Conservation (phyloP, 495 filamentous ascomycete species). For the Penicillium soppii region DNA sequence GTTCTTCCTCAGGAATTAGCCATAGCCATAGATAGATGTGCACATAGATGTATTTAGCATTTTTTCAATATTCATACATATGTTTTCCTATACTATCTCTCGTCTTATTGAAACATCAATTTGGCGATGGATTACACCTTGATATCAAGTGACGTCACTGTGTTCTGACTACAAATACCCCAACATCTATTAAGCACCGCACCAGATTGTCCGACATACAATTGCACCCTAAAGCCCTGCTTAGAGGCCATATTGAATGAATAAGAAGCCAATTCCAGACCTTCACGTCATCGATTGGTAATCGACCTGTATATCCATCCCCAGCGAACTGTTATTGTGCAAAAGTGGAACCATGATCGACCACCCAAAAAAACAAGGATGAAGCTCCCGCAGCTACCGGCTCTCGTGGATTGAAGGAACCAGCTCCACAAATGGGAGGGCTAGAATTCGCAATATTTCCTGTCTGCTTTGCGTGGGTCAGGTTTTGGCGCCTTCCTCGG, state of each 20-base stretch:
- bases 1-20: background rate
- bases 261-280: background rate
- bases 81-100: too few relatives aligned
- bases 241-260: background rate
- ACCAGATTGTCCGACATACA: too few relatives aligned
- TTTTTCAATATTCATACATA: too few relatives aligned
- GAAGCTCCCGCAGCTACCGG: background rate
- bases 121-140: background rate
- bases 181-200: too few relatives aligned
- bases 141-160: conserved; percentile 16
- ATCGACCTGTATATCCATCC: background rate
- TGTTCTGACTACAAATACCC: too few relatives aligned
- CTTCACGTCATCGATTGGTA: conserved; percentile 5
- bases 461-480: background rate
- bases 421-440: conserved; percentile 2
- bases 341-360: conserved; percentile 1
- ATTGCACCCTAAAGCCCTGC: background rate
- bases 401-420: background rate
- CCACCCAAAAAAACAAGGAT: background rate
- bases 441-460: conserved; percentile 7
- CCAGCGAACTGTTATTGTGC: background rate
- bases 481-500: conserved; percentile 4
- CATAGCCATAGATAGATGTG: conserved; percentile 4
- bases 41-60: conserved; percentile 8
- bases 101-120: too few relatives aligned